Percentiles rank a stretch among this genome's conserved stretches.
Conservation (phyloP, 2,329 filamentous ascomycete species). For the Ceratocystis albifundus region DNA sequence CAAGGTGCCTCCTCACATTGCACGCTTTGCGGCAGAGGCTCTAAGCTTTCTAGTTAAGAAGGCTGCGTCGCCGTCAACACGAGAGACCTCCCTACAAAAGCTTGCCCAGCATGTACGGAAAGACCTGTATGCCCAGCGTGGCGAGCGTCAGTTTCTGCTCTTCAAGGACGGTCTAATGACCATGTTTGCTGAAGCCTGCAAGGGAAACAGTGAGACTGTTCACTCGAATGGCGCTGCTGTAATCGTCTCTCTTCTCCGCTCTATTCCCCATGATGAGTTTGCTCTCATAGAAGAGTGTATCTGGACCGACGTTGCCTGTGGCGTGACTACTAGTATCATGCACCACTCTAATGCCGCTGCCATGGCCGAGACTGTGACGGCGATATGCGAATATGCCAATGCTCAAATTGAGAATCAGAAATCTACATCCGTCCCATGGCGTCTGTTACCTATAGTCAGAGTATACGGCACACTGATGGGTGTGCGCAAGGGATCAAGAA, state of each 20-base stretch:
- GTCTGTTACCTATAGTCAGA: slow-evolving; percentile 37
- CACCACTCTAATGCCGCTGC: slow-evolving; percentile 69
- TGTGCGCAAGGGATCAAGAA: slow-evolving; percentile 67
- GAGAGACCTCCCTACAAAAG: slow-evolving; percentile 57
- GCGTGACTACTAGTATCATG: slow-evolving; percentile 67
- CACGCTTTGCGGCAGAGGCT: slow-evolving; percentile 85
- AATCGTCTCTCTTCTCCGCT: slow-evolving; percentile 40
- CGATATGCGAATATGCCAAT: slow-evolving; percentile 43
- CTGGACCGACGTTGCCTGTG: slow-evolving; percentile 58
- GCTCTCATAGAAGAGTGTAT: slow-evolving; percentile 36
- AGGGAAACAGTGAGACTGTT: slow-evolving; percentile 47
- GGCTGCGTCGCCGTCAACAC: slow-evolving; percentile 64
- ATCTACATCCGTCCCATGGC: slow-evolving; percentile 22
- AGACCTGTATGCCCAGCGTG: slow-evolving; percentile 48
- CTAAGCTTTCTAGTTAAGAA: slow-evolving; percentile 90
- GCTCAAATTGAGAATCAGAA: slow-evolving; percentile 30
- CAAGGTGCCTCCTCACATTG: slow-evolving; percentile 73
- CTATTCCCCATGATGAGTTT: slow-evolving; percentile 41
- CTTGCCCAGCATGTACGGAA: slow-evolving; percentile 62
- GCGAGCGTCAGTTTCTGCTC: slow-evolving; percentile 48
- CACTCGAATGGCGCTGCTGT: slow-evolving; percentile 49
- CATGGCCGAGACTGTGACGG: slow-evolving; percentile 55
- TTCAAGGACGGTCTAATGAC: slow-evolving; percentile 86
- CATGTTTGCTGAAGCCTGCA: slow-evolving; percentile 74
- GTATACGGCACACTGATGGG: slow-evolving; percentile 60